These are phyloP conservation scores for Sugiyamaella castrensis DNA, from an alignment of 1,139 yeast genomes.

Conservation along the genomic window DNA sequence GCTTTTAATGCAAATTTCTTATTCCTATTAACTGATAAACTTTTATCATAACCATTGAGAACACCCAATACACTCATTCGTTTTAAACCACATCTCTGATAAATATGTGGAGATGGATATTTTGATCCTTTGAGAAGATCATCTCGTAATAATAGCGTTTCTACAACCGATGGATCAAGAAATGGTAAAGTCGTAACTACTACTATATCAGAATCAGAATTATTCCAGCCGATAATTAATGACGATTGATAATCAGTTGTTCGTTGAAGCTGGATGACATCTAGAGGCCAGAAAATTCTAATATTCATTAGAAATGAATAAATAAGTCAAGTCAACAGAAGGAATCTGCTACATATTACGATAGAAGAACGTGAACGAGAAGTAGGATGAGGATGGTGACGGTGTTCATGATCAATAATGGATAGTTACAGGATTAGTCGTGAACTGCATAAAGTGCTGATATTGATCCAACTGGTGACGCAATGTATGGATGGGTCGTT, in stretches of 20 bases:
- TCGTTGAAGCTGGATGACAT: constrained; percentile 28
- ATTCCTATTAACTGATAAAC: not conserved
- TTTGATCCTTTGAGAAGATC: constrained; percentile 28
- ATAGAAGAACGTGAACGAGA: too few relatives aligned
- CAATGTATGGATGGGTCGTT: too few relatives aligned
- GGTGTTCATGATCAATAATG: too few relatives aligned
- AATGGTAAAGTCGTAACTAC: constrained; percentile 37
- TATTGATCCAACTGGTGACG: too few relatives aligned
- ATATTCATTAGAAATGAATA: constrained; percentile 14
- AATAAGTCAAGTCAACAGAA: not conserved
- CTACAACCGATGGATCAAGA: constrained; percentile 30
- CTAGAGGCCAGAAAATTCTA: constrained; percentile 40
- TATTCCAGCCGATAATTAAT: constrained; percentile 38
- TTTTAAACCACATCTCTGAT: constrained; percentile 30
- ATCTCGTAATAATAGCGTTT: constrained; percentile 30
- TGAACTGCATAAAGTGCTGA: too few relatives aligned
- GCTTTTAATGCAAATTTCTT: constrained; percentile 6
- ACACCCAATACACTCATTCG: constrained; percentile 33
- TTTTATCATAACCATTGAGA: constrained; percentile 19
- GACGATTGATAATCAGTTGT: constrained; percentile 26
- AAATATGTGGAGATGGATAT: constrained; percentile 29
- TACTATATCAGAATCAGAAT: constrained; percentile 32
- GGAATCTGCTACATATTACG: too few relatives aligned
- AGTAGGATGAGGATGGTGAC: too few relatives aligned
- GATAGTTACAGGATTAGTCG: too few relatives aligned